These are phyloP conservation scores for Elongisporangium anandrum DNA, from an alignment of 352 stramenopile genomes.

Conservation along the genomic window DNA sequence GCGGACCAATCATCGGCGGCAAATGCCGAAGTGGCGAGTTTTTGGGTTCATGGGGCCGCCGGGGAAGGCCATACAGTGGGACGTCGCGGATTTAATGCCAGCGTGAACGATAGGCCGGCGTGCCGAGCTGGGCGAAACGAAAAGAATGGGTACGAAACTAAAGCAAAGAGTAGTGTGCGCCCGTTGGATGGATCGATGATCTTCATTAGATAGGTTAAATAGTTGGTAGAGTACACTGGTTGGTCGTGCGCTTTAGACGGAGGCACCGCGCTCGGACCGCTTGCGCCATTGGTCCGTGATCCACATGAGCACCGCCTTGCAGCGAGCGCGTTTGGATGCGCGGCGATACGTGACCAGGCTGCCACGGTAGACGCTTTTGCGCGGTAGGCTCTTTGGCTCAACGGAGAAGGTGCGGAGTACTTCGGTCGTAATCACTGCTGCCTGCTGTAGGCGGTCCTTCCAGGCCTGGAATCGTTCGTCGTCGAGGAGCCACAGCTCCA, in stretches of 20 bases:
- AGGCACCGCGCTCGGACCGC: not conserved
- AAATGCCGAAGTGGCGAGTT: not conserved
- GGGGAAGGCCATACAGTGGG: not conserved
- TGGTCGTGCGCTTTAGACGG: not conserved
- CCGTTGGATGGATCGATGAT: not conserved
- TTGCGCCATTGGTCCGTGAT: conserved; percentile 24
- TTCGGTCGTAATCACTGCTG: conserved; percentile 45
- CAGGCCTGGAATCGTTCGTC: conserved; percentile 39
- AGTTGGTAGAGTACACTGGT: not conserved
- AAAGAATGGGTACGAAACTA: not conserved
- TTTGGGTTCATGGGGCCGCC: not conserved
- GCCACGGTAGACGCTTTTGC: conserved; percentile 58
- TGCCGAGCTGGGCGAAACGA: not conserved
- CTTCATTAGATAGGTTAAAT: conserved; percentile 1
- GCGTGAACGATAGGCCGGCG: not conserved
- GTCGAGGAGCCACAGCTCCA: conserved; percentile 75
- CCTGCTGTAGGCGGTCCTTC: conserved; percentile 55
- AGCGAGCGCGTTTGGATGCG: conserved; percentile 40
- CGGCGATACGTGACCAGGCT: conserved; percentile 64
- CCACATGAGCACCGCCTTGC: conserved; percentile 37
- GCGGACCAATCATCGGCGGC: not conserved
- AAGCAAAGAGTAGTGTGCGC: not conserved
- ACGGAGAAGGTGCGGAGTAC: conserved; percentile 63
- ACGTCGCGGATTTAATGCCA: not conserved
- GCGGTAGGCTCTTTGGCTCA: conserved; percentile 48